These are phyloP conservation scores for Shiraia sp. DNA, from an alignment of 2,329 filamentous ascomycete genomes.

Conservation along the genomic window DNA sequence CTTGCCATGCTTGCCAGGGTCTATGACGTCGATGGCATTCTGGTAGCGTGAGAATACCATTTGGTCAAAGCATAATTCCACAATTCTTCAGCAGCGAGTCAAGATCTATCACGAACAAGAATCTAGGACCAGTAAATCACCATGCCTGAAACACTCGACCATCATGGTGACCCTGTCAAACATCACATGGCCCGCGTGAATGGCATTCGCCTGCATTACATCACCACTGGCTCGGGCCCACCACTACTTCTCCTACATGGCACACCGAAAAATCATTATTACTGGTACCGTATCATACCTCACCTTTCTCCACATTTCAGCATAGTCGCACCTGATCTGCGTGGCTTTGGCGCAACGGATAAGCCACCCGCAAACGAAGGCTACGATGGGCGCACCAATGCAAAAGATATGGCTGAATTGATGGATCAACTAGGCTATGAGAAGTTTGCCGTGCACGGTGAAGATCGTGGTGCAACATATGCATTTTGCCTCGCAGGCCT, in stretches of 20 bases:
- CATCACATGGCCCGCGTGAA: slow-evolving; percentile 26
- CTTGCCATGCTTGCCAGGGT: no score
- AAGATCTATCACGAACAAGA: background rate
- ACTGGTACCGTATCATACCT: slow-evolving; percentile 45
- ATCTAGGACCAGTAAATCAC: no score
- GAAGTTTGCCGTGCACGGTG: slow-evolving; percentile 76
- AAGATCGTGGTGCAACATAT: slow-evolving; percentile 22
- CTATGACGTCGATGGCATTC: no score
- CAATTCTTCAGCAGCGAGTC: no score
- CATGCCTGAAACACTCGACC: slow-evolving; percentile 27
- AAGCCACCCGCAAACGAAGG: slow-evolving; percentile 43
- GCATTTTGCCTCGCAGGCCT: slow-evolving; percentile 23
- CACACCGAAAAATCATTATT: slow-evolving; percentile 30
- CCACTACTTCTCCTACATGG: slow-evolving; percentile 25
- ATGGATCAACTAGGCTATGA: slow-evolving; percentile 59
- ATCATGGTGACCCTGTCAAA: slow-evolving; percentile 14
- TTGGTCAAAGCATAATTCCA: no score
- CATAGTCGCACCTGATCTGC: slow-evolving; percentile 42
- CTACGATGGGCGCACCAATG: slow-evolving; percentile 44
- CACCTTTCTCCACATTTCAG: slow-evolving; percentile 42
- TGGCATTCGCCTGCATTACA: slow-evolving; percentile 25
- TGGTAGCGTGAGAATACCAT: no score
- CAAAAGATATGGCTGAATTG: slow-evolving; percentile 40
- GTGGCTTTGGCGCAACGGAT: slow-evolving; percentile 47
- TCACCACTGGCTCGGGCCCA: slow-evolving; percentile 22